Evolutionary conservation across 768 basidiomycete genomes (phyloP), one percentile per base, ranked within the genome.

Genomic region (Trametes punicea): DNA sequence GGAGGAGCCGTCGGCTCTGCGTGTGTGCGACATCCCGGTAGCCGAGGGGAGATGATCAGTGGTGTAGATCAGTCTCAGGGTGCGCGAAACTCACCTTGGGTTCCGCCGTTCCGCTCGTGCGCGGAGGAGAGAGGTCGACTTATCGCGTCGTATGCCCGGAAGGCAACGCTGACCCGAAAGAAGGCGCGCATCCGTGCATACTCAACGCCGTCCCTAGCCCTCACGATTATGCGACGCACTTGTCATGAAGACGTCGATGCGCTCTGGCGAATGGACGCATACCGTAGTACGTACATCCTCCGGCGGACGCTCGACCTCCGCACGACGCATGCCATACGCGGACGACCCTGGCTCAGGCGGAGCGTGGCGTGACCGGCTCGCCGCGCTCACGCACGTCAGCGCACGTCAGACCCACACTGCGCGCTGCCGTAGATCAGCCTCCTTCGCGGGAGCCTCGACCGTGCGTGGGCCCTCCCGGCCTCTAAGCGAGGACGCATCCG

Each of bases 381-480:
- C 34, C 34, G 34, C 7, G 15, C 34, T 10, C 34, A 36, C 7
- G 13, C 41, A 15, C 41, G 11, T 21, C 47, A 7, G 30, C 36
- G n/a, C 52, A 38, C 52, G 52, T 39, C 52, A 23, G 18, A 25
- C 34, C 52, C 44, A 29, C 44, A 33, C 34, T 54, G 44, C 44
- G 31, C 23, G 23, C 16, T 13, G 26, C 31, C 44, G 44, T 26
- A 36, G 44, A 27, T 39, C 42, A 38, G n/a, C 11, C 13, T 3
- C 52, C 44, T 46, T 52, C 51, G 51, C 41, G 51, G 51, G 51
- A 52, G 51, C 41, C 51, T 42, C 50, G 51, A 33, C 51, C 42
- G 42, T 21, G 25, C 18, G 26, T 26, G 23, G 42, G 42, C 42
- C 42, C 42, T 44, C 25, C n/a, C n/a, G n/a, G n/a, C n/a, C n/a